phyloP scores from a whole-genome alignment of 345 rosid species.

The Gossypium rotundifolium region DNA sequence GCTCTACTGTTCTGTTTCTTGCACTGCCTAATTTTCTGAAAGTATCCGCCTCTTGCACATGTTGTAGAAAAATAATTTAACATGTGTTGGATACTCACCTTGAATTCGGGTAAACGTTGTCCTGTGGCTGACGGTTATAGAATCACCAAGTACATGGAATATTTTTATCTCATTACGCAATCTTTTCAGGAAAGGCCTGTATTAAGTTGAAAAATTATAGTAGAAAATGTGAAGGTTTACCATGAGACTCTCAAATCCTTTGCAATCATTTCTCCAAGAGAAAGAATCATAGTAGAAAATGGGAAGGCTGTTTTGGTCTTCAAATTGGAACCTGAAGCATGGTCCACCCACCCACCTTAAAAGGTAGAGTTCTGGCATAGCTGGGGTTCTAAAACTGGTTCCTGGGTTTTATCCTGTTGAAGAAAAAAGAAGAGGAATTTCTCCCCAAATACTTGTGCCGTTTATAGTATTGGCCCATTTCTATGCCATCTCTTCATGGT shows the following conservation, averaged over 20 bases:
- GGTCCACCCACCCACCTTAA: neutral
- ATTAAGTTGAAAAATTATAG: neutral
- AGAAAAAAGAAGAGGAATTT: neutral
- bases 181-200: neutral
- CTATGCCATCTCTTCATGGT: neutral
- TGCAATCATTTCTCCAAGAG: neutral
- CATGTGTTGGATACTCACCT: neutral
- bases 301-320: neutral
- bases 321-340: neutral
- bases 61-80: too few species aligned
- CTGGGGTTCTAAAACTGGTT: neutral
- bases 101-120: neutral
- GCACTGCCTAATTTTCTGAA: neutral
- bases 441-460: neutral
- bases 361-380: neutral
- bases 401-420: neutral
- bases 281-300: neutral
- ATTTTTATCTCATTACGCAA: neutral
- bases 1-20: neutral
- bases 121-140: neutral
- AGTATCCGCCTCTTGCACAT: neutral
- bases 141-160: neutral
- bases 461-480: neutral
- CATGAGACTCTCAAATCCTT: neutral
- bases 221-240: neutral